Evolutionary conservation across 441 rosid species (phyloP).

Genomic region (Pelargonium australe): DNA sequence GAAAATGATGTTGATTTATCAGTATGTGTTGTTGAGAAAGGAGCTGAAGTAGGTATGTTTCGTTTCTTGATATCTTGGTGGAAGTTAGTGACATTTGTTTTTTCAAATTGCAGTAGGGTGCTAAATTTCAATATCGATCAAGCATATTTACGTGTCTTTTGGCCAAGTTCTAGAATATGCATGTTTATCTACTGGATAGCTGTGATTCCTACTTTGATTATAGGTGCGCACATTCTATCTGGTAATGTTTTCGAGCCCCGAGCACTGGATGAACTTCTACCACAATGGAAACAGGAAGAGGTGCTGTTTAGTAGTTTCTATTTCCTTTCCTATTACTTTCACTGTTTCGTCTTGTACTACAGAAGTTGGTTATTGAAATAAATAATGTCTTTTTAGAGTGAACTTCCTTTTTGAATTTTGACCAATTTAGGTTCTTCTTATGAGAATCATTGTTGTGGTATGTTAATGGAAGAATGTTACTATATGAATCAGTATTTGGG

Average conservation of each 20-base stretch:
- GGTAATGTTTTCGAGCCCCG: slow-evolving; percentile 92
- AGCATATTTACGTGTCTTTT: neutral
- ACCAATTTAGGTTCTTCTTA: neutral
- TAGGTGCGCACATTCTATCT: slow-evolving; percentile 85
- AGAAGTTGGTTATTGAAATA: neutral
- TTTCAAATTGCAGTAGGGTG: neutral
- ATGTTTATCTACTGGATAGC: slow-evolving; percentile 11
- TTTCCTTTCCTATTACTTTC: neutral
- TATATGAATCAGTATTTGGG: neutral
- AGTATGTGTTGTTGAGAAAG: slow-evolving; percentile 93
- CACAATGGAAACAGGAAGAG: slow-evolving; percentile 87
- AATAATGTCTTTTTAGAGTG: neutral
- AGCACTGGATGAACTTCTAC: slow-evolving; percentile 82
- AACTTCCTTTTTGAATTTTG: neutral
- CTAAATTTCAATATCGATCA: neutral
- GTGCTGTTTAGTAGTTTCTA: slow-evolving; percentile 28
- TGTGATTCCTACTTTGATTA: slow-evolving; percentile 15
- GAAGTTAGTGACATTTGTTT: neutral
- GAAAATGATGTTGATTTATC: slow-evolving; percentile 76
- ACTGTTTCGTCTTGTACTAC: neutral
- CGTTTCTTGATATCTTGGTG: neutral
- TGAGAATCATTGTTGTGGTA: neutral
- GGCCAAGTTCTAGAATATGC: slow-evolving; percentile 20
- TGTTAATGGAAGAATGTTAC: neutral
- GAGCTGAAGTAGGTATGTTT: slow-evolving; percentile 74